Percentiles rank a stretch among this genome's conserved stretches.
phyloP scores from a whole-genome alignment of 2,329 filamentous ascomycete species.

The Juglanconis sp. region DNA sequence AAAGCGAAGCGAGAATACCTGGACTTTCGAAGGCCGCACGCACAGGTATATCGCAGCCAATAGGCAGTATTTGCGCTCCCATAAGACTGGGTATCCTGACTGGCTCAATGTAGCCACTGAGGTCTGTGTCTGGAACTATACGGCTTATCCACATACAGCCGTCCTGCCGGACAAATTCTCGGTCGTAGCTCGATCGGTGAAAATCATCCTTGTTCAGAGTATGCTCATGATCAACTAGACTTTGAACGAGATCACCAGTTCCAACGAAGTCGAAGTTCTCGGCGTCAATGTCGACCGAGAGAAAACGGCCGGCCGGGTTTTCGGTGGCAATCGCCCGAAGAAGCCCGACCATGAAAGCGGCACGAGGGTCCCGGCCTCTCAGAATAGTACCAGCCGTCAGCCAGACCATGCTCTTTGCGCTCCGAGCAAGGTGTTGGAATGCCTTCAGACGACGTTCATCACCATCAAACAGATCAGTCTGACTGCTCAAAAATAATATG shows the following conservation, averaged over 20 bases:
- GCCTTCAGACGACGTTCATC: too few species aligned
- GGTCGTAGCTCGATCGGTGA: constrained; percentile 21
- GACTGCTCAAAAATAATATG: not conserved
- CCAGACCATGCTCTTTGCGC: constrained; percentile 13
- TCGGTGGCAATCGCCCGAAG: constrained; percentile 24
- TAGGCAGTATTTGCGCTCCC: constrained; percentile 4
- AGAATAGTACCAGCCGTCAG: constrained; percentile 21
- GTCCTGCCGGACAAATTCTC: constrained; percentile 28
- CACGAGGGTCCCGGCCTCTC: constrained; percentile 23
- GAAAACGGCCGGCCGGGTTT: constrained; percentile 21
- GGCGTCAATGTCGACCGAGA: constrained; percentile 23
- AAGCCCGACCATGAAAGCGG: constrained; percentile 23
- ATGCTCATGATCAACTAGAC: constrained; percentile 18
- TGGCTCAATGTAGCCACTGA: not conserved
- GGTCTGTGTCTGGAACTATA: not conserved
- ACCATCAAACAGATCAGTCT: too few species aligned
- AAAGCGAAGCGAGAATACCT: constrained; percentile 27
- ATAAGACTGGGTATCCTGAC: too few species aligned
- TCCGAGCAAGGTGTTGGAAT: constrained; percentile 20
- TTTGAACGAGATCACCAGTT: constrained; percentile 15
- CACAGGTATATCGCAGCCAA: constrained; percentile 21
- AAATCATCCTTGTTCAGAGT: constrained; percentile 6
- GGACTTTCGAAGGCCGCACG: constrained; percentile 26
- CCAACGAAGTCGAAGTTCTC: constrained; percentile 10
- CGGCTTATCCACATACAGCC: constrained; percentile 29